phyloP scores from a whole-genome alignment of 805 yeast genomes.

The Saccharomycopsis fermentans region DNA sequence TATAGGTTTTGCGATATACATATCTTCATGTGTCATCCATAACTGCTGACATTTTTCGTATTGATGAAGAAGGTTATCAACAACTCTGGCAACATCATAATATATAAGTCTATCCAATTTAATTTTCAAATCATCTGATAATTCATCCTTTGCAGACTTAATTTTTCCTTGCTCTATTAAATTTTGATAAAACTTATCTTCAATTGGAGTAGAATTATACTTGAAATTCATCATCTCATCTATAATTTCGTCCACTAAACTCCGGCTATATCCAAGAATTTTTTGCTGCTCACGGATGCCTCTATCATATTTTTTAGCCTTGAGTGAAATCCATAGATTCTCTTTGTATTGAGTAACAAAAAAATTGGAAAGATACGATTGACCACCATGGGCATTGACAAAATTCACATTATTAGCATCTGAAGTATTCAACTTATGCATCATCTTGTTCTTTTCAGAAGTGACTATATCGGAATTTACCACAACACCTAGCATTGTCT shows the following conservation, averaged over 20 bases:
- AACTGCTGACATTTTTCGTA: constrained; percentile 60
- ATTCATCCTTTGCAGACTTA: constrained; percentile 3
- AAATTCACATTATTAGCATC: constrained; percentile 10
- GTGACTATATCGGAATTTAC: constrained; percentile 91
- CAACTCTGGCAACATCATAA: constrained; percentile 38
- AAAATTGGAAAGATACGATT: constrained; percentile 7
- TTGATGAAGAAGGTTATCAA: constrained; percentile 45
- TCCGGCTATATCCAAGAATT: constrained; percentile 57
- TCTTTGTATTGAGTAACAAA: constrained; percentile 36
- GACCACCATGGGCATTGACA: constrained; percentile 13
- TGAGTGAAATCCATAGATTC: constrained; percentile 78
- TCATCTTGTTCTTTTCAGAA: constrained; percentile 75
- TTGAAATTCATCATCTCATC: constrained; percentile 60
- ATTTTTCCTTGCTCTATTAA: constrained; percentile 2
- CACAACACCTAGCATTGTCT: constrained; percentile 81
- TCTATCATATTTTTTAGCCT: constrained; percentile 74
- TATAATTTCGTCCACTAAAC: constrained; percentile 61
- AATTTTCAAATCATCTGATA: constrained; percentile 2
- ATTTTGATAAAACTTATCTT: constrained; percentile 4
- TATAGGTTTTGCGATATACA: constrained; percentile 69
- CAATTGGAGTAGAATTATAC: constrained; percentile 8
- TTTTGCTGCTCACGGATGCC: constrained; percentile 69
- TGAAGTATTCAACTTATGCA: constrained; percentile 20
- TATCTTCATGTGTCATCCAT: constrained; percentile 72
- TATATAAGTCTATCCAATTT: constrained; percentile 6